These are phyloP conservation scores for Russula sp. DNA, from an alignment of 768 basidiomycete species.

Conservation along the genomic window DNA sequence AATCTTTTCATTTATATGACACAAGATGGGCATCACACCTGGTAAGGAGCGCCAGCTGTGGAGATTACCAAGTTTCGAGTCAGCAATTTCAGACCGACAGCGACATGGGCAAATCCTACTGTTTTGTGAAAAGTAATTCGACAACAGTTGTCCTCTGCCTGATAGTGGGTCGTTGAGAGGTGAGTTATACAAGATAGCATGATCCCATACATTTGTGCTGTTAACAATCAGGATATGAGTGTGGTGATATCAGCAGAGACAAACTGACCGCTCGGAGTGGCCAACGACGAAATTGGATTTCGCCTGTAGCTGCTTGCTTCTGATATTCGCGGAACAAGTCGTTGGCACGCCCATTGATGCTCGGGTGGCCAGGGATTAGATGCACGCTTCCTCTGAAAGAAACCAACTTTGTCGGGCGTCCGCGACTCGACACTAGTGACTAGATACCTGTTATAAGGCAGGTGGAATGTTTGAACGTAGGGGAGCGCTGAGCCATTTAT, in stretches of 20 bases:
- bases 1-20: neutral
- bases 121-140: constrained; percentile 84
- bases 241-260: neutral
- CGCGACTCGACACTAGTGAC: neutral
- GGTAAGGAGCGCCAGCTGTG: constrained; percentile 74
- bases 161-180: neutral
- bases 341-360: constrained; percentile 43
- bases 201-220: constrained; percentile 62
- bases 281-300: constrained; percentile 61
- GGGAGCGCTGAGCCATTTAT: constrained; percentile 25
- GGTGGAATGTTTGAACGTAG: constrained; percentile 42
- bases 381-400: constrained; percentile 55
- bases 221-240: constrained; percentile 10
- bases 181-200: neutral
- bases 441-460: constrained; percentile 25
- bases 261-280: constrained; percentile 57
- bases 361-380: constrained; percentile 39
- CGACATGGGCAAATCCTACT: constrained; percentile 39
- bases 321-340: constrained; percentile 62
- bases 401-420: neutral
- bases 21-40: constrained; percentile 38
- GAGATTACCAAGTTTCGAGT: constrained; percentile 5
- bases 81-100: neutral
- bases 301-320: constrained; percentile 49
- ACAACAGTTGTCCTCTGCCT: constrained; percentile 67